phyloP scores from a whole-genome alignment of 2,329 filamentous ascomycete genomes.

The Fusarium sp. region DNA sequence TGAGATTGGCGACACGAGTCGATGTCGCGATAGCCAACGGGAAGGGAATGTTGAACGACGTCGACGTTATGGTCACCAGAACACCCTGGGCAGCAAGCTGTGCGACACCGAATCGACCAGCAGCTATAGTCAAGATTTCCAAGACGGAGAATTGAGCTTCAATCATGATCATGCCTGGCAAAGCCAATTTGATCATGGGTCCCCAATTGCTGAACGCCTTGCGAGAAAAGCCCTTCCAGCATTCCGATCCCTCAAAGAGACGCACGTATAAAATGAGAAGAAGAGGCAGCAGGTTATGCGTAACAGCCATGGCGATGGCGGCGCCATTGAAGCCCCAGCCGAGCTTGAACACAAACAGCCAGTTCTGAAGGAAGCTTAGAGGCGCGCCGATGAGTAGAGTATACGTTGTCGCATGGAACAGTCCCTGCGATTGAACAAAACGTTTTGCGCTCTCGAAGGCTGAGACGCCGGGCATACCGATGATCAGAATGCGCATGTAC shows the following conservation, averaged over 20 bases:
- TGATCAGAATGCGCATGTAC: conserved; percentile 76
- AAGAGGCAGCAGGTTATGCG: conserved; percentile 78
- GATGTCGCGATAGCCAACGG: conserved; percentile 87
- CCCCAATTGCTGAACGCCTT: conserved; percentile 77
- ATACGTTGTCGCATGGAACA: conserved; percentile 80
- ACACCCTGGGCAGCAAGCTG: conserved; percentile 88
- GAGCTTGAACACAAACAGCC: conserved; percentile 77
- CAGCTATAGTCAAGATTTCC: conserved; percentile 83
- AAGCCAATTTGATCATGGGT: conserved; percentile 81
- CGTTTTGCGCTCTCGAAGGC: conserved; percentile 81
- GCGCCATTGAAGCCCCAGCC: conserved; percentile 79
- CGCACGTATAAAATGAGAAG: conserved; percentile 79
- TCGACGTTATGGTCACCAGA: conserved; percentile 77
- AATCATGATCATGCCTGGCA: conserved; percentile 91
- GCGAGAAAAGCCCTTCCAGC: conserved; percentile 81
- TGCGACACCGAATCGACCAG: conserved; percentile 79
- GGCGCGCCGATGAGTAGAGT: conserved; percentile 79
- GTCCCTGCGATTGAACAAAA: conserved; percentile 82
- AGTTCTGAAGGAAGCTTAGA: conserved; percentile 79
- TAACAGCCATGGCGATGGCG: conserved; percentile 80
- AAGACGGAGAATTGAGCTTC: conserved; percentile 91
- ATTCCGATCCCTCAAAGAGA: conserved; percentile 76
- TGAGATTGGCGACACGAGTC: conserved; percentile 88
- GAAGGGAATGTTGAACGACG: conserved; percentile 91
- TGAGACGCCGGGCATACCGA: conserved; percentile 78